Evolutionary conservation across 192 early-diverging fungal species (phyloP), one percentile per base, ranked within the genome.

Genomic region (Backusella australiensis): DNA sequence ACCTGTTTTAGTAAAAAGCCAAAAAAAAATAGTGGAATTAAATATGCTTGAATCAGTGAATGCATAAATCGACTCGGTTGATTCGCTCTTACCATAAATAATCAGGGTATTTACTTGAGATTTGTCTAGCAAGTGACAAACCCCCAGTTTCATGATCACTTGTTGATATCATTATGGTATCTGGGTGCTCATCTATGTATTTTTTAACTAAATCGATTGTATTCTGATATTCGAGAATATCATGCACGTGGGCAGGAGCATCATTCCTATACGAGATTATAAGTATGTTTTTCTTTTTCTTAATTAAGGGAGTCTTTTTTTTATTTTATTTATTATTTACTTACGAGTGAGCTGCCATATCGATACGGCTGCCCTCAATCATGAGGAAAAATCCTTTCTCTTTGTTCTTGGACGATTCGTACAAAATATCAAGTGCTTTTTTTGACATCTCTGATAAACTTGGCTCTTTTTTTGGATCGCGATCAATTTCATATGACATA

Each of bases 121-220:
- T 80, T 86, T 98, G 95, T 76, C 90, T 87, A 36, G 87, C 96
- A 32, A 96, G 85, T 0, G 95, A 90, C 26, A 99, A 87, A 3
- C 98, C 98, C 41, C 98, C 98, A 0, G 98, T 99, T 83, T 99
- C 98, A 82, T 99, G 98, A 84, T 99, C 98, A 26, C 89, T 90
- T n/a, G 84, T 91, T 63, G 95, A 96, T 46, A 99, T 94, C 89
- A 99, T 84, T 35, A 98, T 86, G 0, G 96, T 97, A 75, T 91
- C 93, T 6, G 94, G 92, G 81, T 98, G 87, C 15, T 81, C 74
- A 46, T 93, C 87, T 29, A 98, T 91, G 80, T 86, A 99, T 23
- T 89, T 77, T 68, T 89, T 92, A 35, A 95, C 93, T 34, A 88
- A 81, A 6, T 76, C 72, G 9, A 98, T 77, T 0, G 93, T 89